These are phyloP conservation scores for Paratrimastix pyriformis DNA, from an alignment of 78 protist genomes.

Conservation along the genomic window DNA sequence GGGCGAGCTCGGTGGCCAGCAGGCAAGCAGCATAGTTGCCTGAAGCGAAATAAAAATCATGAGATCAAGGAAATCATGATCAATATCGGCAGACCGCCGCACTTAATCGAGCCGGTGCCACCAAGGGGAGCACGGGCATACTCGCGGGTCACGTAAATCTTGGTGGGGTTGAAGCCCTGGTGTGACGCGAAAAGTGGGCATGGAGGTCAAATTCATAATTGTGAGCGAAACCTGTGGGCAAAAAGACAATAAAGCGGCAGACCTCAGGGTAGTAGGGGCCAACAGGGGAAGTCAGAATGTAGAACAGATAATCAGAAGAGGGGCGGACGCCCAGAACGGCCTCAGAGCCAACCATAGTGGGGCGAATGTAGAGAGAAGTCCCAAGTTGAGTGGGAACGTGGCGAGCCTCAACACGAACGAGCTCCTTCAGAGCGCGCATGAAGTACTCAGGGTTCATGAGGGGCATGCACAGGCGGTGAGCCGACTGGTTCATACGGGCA, in stretches of 20 bases:
- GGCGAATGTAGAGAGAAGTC: conserved; percentile 34
- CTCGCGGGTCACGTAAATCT: not conserved
- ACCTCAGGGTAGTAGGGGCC: conserved; percentile 38
- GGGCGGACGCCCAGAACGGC: conserved; percentile 32
- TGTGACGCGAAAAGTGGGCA: no score
- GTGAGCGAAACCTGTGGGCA: no score
- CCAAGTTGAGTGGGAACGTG: conserved; percentile 22
- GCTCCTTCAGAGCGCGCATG: not conserved
- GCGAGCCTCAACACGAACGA: conserved; percentile 15
- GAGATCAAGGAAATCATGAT: no score
- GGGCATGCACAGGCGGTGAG: conserved; percentile 26
- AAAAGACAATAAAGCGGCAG: no score
- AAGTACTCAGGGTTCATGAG: not conserved
- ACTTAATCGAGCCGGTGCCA: conserved; percentile 29
- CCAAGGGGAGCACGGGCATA: conserved; percentile 26
- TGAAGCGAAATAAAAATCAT: no score
- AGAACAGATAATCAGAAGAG: not conserved
- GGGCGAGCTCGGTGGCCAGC: not conserved
- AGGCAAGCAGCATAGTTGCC: conserved; percentile 41
- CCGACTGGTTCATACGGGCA: conserved; percentile 16
- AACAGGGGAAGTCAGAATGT: conserved; percentile 20
- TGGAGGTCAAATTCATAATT: no score
- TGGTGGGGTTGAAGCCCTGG: conserved; percentile 29
- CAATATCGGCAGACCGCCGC: no score
- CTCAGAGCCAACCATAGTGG: conserved; percentile 22